A percentile compares a stretch with the other conserved stretches of the same genome.
Conservation (phyloP, 2,329 filamentous ascomycete genomes). For the Trichoderma atrobrunneum region DNA sequence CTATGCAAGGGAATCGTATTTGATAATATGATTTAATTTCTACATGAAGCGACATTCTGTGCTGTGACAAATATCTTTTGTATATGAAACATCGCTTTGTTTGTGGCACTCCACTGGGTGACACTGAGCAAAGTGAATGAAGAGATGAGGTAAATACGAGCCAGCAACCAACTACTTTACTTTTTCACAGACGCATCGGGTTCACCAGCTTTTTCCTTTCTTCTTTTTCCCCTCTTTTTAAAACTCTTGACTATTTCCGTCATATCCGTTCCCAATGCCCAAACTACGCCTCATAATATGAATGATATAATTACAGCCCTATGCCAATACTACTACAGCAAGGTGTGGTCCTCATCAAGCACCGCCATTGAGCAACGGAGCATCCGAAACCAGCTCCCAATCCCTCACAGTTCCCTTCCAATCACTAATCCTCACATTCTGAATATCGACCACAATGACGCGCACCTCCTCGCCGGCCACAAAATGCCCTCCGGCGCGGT, state of each 20-base stretch:
- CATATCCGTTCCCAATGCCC: not conserved
- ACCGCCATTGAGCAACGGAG: conserved; percentile 41
- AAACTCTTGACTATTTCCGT: not conserved
- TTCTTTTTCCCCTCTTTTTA: not conserved
- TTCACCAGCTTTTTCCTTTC: not conserved
- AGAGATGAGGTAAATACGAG: not conserved
- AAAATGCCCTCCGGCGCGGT: conserved; percentile 59
- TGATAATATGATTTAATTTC: not conserved
- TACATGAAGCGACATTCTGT: not conserved
- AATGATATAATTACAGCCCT: not conserved
- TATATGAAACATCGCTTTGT: not conserved
- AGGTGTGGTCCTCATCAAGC: conserved; percentile 22
- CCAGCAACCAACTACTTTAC: not conserved
- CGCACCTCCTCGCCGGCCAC: conserved; percentile 79
- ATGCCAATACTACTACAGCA: not conserved
- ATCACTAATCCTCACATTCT: conserved; percentile 83
- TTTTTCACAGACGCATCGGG: not conserved
- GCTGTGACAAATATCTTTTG: not conserved
- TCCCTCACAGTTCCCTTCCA: conserved; percentile 94
- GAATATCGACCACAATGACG: conserved; percentile 82
- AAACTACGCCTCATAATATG: not conserved
- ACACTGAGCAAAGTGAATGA: not conserved
- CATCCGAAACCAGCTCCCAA: conserved; percentile 53
- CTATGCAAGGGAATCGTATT: not conserved
- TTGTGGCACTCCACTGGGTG: not conserved